Evolutionary conservation across 495 filamentous ascomycete species (phyloP).

Genomic region (Aspergillus avenaceus): DNA sequence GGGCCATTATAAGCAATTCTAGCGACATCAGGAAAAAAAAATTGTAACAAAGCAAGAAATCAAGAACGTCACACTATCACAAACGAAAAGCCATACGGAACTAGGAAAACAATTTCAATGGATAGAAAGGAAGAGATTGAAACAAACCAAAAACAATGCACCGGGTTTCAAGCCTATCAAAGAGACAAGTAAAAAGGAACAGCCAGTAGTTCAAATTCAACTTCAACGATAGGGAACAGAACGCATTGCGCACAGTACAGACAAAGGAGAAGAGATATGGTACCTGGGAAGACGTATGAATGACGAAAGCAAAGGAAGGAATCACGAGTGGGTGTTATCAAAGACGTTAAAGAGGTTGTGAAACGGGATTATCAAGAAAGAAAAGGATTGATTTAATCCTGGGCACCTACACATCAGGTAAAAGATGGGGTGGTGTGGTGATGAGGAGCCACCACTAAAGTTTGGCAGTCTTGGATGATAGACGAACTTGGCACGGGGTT

Average conservation of each 20-base stretch:
- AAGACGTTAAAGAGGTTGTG: conserved; percentile 1
- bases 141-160: conserved; percentile 10
- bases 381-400: conserved; percentile 12
- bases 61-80: not conserved
- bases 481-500: not conserved
- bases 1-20: no score
- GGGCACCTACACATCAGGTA: conserved; percentile 19
- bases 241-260: no score
- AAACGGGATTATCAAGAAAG: conserved; percentile 9
- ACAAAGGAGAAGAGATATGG: conserved; percentile 8
- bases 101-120: no score
- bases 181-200: no score
- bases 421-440: conserved; percentile 9
- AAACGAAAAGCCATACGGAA: conserved; percentile 7
- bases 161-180: conserved; percentile 13
- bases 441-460: conserved; percentile 10
- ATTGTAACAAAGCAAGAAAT: no score
- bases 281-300: conserved; percentile 2
- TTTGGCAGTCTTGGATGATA: not conserved
- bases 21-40: no score
- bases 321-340: conserved; percentile 14
- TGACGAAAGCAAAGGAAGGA: conserved; percentile 5
- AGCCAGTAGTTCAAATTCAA: no score
- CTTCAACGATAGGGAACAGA: no score
- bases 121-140: conserved; percentile 6